phyloP scores from a whole-genome alignment of 306 rosid species.

The Cucurbita pepo region DNA sequence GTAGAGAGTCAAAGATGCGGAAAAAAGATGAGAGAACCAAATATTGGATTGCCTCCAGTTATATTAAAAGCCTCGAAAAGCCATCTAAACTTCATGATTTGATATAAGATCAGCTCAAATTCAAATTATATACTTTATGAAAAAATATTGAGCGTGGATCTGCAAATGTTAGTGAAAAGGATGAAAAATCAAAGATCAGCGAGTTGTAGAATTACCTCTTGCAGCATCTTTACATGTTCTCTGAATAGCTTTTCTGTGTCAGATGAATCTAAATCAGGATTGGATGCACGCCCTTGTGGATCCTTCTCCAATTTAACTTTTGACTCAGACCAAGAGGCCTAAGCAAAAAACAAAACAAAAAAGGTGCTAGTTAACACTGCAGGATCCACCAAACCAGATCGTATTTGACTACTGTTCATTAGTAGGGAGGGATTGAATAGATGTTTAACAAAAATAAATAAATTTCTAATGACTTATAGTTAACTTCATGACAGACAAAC shows the following conservation, averaged over 20 bases:
- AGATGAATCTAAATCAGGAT: slow-evolving; percentile 56
- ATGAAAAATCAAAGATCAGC: not conserved
- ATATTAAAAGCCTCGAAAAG: not conserved
- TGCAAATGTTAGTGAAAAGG: not conserved
- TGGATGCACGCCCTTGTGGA: slow-evolving; percentile 75
- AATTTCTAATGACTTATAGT: not conserved
- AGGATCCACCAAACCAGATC: not conserved
- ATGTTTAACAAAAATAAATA: not conserved
- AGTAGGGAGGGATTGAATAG: not conserved
- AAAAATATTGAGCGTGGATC: not conserved
- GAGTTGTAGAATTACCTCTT: slow-evolving; percentile 42
- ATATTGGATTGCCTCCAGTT: not conserved
- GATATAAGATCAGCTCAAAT: not conserved
- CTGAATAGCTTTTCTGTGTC: slow-evolving; percentile 82
- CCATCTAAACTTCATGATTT: not conserved
- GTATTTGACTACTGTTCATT: not conserved
- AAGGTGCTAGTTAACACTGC: not conserved
- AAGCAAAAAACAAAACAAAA: slow-evolving; percentile 6
- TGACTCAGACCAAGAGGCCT: slow-evolving; percentile 93
- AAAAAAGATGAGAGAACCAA: not conserved
- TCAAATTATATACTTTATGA: not conserved
- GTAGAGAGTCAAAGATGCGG: not conserved
- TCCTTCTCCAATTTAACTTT: slow-evolving; percentile 74
- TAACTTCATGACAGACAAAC: not conserved
- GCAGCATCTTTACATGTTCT: slow-evolving; percentile 79